phyloP scores from a whole-genome alignment of 2,329 filamentous ascomycete genomes.

The Scytalidium sp. region DNA sequence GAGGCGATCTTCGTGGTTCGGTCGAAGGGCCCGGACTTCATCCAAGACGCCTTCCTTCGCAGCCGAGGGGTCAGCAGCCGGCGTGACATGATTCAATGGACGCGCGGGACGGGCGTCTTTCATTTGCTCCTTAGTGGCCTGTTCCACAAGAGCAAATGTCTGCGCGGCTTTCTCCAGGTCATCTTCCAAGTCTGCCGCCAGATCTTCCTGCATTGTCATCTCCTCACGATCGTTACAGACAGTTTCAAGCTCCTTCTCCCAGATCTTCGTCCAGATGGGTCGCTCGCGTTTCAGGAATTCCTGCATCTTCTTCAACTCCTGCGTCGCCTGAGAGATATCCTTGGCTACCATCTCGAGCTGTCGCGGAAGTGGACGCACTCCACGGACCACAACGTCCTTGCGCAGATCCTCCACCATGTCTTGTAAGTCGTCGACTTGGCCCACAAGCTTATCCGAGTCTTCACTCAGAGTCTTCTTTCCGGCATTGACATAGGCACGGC shows the following conservation, averaged over 20 bases:
- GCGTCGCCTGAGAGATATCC: constrained; percentile 76
- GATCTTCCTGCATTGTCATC: constrained; percentile 92
- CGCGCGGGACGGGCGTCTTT: constrained; percentile 60
- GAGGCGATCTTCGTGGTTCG: constrained; percentile 88
- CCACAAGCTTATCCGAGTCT: constrained; percentile 88
- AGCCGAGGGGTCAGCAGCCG: constrained; percentile 64
- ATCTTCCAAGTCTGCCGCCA: constrained; percentile 87
- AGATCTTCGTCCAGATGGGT: constrained; percentile 97
- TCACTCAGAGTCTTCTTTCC: constrained; percentile 84
- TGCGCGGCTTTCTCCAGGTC: constrained; percentile 92
- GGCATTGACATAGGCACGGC: constrained; percentile 77
- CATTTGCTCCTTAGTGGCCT: constrained; percentile 97
- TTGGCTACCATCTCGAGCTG: constrained; percentile 88
- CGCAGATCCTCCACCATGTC: constrained; percentile 94
- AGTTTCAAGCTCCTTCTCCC: constrained; percentile 95
- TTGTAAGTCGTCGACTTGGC: constrained; percentile 93
- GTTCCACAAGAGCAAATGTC: constrained; percentile 92
- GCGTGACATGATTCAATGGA: constrained; percentile 44
- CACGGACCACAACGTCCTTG: constrained; percentile 92
- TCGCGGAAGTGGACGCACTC: constrained; percentile 84
- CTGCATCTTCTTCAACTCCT: constrained; percentile 91
- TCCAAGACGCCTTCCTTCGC: constrained; percentile 91
- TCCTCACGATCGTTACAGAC: constrained; percentile 95
- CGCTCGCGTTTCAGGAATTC: constrained; percentile 90
- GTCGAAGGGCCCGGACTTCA: constrained; percentile 88